Base-by-base conservation (phyloP, 2,329 filamentous ascomycete genomes). In the Aspergillus versicolor region DNA sequence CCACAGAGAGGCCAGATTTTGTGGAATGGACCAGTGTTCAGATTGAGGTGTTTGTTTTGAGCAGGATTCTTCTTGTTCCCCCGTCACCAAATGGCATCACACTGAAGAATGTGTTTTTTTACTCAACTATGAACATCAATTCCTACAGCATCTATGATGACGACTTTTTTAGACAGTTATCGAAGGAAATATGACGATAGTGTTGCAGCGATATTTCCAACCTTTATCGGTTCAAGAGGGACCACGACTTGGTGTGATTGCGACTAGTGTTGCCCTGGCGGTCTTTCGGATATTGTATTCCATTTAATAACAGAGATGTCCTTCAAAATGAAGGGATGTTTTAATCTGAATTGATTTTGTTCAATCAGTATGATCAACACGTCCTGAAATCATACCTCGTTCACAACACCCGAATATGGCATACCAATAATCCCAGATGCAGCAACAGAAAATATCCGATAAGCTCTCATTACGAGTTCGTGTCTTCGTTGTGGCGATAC, bases 41-140 rank as follows among this genome's bases (percentile, higher is more conserved):
- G 37, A 24, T 52, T 55, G 52, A 41, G 22, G 17, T 62, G 57
- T 66, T 63, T 66, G 62, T 63, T 63, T 54, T 54, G 30, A 38
- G 52, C 42, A 59, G 54, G 30, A 66, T 65, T 64, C 62, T 56
- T 58, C 19, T 49, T 45, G 51, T 62, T 53, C 42, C 60, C 56
- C 51, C n/a, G 59, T 45, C 52, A 63, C 54, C 52, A 47, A 49
- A 46, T 5, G 34, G 22, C 24, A 52, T 61, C 44, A 48, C 13
- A 12, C 19, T 47, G 24, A 52, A 56, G 63, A 65, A 65, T 65
- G 60, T 53, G 52, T 38, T 40, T 17, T 37, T 21, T 21, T 7
- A 37, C 54, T 61, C 52, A 34, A 49, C 27, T 49, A 58, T 54
- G 46, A 34, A 54, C 50, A 48, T 54, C 44, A 49, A 38, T 52